Percentiles rank a stretch among this genome's conserved stretches.
Conservation (phyloP, 2,329 filamentous ascomycete species). For the Arthrobotrys conoides region DNA sequence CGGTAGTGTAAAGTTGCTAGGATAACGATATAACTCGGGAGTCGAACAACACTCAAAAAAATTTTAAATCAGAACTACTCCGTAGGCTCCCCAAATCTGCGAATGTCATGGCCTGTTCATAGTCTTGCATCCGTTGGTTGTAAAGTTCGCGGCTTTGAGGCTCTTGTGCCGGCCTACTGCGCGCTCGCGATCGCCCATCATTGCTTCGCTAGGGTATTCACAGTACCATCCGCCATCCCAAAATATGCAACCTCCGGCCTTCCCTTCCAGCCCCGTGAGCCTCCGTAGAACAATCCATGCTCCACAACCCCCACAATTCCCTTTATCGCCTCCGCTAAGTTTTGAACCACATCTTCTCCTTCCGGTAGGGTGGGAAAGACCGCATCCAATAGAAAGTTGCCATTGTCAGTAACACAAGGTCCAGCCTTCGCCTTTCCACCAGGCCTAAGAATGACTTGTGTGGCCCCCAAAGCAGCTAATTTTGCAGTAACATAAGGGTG, state of each 20-base stretch:
- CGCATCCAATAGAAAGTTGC: conserved; percentile 91
- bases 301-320: conserved; percentile 88
- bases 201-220: conserved; percentile 65
- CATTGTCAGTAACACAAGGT: conserved; percentile 86
- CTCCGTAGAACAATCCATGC: conserved; percentile 85
- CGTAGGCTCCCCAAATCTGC: not conserved
- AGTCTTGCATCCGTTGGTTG: not conserved
- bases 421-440: conserved; percentile 83
- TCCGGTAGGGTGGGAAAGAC: conserved; percentile 76
- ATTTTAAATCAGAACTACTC: not conserved
- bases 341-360: conserved; percentile 76
- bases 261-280: conserved; percentile 79
- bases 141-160: not conserved
- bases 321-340: conserved; percentile 81
- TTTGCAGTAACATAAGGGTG: conserved; percentile 81
- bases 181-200: conserved; percentile 2
- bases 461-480: conserved; percentile 80
- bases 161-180: not conserved
- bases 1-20: not conserved
- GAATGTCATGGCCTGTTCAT: not conserved
- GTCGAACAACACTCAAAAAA: not conserved
- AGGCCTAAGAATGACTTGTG: conserved; percentile 78
- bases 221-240: conserved; percentile 83
- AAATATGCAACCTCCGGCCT: conserved; percentile 96
- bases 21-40: not conserved